Conservation (phyloP, 768 basidiomycete genomes). For the Solioccasus polychromus region DNA sequence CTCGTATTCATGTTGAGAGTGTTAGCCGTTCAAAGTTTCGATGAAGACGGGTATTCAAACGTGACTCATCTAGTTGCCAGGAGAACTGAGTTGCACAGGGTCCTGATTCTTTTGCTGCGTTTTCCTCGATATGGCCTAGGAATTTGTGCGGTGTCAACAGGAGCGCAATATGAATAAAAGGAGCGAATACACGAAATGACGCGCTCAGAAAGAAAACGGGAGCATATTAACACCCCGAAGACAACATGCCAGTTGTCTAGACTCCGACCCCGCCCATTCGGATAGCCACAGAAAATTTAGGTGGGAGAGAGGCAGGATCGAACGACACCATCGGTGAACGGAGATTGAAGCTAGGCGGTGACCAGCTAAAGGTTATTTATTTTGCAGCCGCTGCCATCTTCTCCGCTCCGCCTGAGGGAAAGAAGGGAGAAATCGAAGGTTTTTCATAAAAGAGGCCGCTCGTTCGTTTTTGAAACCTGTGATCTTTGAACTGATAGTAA, state of each 20-base stretch:
- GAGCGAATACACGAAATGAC: not conserved
- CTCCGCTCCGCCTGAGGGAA: constrained; percentile 1
- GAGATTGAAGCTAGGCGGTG: constrained; percentile 1
- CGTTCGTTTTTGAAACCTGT: too few relatives aligned
- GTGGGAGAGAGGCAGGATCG: not conserved
- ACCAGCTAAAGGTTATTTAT: constrained; percentile 9
- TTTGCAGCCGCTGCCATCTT: not conserved
- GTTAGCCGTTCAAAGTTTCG: constrained; percentile 15
- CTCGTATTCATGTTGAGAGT: not conserved
- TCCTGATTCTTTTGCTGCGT: constrained; percentile 2
- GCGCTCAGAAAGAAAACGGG: not conserved
- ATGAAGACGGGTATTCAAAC: not conserved
- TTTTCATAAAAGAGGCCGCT: too few relatives aligned
- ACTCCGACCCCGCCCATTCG: not conserved
- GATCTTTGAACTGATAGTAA: too few relatives aligned
- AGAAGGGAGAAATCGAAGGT: too few relatives aligned
- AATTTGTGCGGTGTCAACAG: not conserved
- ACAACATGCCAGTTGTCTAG: not conserved
- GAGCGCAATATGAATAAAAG: not conserved
- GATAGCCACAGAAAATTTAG: not conserved
- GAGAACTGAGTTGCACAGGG: constrained; percentile 8
- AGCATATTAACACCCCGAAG: not conserved
- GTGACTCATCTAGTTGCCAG: constrained; percentile 8
- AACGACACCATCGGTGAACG: not conserved
- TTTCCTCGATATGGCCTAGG: constrained; percentile 1